Evolutionary conservation across 139 green algal genomes (phyloP).

Genomic region (Penium margaritaceum): DNA sequence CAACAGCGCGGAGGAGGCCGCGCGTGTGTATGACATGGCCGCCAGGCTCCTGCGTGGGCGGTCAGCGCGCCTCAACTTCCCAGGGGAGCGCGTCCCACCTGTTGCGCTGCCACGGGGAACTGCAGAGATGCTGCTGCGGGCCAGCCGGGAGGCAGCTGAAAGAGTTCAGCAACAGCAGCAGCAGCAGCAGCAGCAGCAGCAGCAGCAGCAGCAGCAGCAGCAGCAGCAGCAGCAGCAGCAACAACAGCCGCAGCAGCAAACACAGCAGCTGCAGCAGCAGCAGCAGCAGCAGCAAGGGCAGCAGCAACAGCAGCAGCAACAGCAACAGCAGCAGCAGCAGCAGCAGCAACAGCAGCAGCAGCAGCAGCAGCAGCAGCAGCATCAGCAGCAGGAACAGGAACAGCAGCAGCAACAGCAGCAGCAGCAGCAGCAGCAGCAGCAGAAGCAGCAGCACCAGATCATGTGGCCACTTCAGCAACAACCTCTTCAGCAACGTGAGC

Average conservation of each 20-base stretch:
- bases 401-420: too few species aligned
- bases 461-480: too few species aligned
- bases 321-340: not conserved
- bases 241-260: not conserved
- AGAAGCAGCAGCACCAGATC: too few species aligned
- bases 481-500: too few species aligned
- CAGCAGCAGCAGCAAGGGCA: not conserved
- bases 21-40: conserved; percentile 12
- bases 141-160: not conserved
- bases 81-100: not conserved
- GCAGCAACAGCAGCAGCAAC: not conserved
- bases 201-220: conserved; percentile 4
- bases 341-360: not conserved
- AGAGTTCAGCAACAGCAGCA: not conserved
- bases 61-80: conserved; percentile 36
- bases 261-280: not conserved
- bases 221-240: conserved; percentile 11
- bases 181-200: conserved; percentile 1
- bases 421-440: too few species aligned
- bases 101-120: not conserved
- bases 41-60: conserved; percentile 11
- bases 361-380: too few species aligned
- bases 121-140: not conserved
- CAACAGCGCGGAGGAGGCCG: conserved; percentile 15
- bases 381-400: too few species aligned